A percentile compares a stretch with the other conserved stretches of the same genome.
Evolutionary conservation across 345 rosid species (phyloP).

Genomic region (Syzygium aqueum): DNA sequence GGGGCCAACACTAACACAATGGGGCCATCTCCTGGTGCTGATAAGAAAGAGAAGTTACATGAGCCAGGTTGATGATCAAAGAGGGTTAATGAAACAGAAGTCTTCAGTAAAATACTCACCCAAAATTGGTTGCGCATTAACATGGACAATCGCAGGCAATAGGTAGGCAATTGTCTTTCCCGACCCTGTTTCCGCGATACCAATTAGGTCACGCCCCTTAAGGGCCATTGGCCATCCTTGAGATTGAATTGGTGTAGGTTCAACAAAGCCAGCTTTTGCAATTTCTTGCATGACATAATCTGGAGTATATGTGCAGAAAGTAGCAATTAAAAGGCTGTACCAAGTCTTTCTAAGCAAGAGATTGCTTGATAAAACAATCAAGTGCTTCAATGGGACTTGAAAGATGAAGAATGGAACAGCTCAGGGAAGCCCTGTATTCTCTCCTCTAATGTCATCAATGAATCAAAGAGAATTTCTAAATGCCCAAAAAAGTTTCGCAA

Average conservation of each 20-base stretch:
- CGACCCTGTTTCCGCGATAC: conserved; percentile 98
- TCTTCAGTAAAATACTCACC: conserved; percentile 25
- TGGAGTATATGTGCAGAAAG: conserved; percentile 10
- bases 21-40: conserved; percentile 98
- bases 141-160: conserved; percentile 96
- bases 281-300: conserved; percentile 97
- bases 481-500: not conserved
- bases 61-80: not conserved
- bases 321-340: not conserved
- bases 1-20: conserved; percentile 98
- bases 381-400: not conserved
- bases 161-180: conserved; percentile 96
- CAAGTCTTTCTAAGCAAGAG: not conserved
- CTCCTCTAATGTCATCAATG: not conserved
- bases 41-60: conserved; percentile 4
- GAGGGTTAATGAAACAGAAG: not conserved
- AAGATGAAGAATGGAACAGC: not conserved
- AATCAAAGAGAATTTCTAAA: not conserved
- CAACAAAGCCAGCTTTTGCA: conserved; percentile 84
- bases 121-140: conserved; percentile 93
- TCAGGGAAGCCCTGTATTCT: not conserved
- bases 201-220: conserved; percentile 92
- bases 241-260: conserved; percentile 95
- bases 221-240: conserved; percentile 99
- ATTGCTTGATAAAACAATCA: not conserved